Evolutionary conservation across 1,284 basidiomycete genomes (phyloP).

Genomic region (Malassezia dermatis): DNA sequence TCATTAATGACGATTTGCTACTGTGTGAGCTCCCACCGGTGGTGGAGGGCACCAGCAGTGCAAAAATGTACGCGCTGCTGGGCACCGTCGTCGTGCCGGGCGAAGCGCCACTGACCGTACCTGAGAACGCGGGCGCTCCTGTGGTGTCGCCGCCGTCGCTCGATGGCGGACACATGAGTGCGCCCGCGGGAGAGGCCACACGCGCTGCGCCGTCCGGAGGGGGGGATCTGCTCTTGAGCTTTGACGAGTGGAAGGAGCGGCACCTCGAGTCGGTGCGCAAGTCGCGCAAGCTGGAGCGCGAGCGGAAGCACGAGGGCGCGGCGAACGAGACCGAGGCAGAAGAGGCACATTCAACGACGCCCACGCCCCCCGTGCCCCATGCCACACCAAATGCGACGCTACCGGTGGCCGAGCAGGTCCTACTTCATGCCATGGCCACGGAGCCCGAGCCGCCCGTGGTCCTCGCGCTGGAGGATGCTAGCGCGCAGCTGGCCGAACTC

Average conservation of each 20-base stretch:
- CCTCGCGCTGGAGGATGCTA: conserved; percentile 22
- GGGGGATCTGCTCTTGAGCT: conserved; percentile 7
- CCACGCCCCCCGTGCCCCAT: background rate
- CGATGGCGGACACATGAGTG: background rate
- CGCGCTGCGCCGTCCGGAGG: background rate
- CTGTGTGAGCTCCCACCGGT: conserved; percentile 12
- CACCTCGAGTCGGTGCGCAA: conserved; percentile 13
- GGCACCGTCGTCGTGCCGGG: conserved; percentile 14
- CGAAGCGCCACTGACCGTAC: background rate
- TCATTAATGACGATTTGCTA: conserved; percentile 9
- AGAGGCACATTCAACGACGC: background rate
- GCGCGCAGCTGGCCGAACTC: conserved; percentile 24
- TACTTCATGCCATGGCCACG: background rate
- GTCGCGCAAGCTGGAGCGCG: background rate
- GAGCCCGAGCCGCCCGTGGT: conserved; percentile 1
- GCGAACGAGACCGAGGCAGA: background rate
- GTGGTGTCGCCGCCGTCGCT: background rate
- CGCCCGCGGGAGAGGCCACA: background rate
- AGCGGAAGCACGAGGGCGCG: conserved; percentile 3
- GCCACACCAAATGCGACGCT: background rate
- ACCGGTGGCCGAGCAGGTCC: background rate
- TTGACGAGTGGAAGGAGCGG: conserved; percentile 17
- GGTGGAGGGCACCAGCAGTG: background rate
- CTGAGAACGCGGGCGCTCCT: background rate
- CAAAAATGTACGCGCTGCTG: conserved; percentile 14